These are phyloP conservation scores for Colletotrichum scovillei DNA, from an alignment of 2,329 filamentous ascomycete species.

Conservation along the genomic window DNA sequence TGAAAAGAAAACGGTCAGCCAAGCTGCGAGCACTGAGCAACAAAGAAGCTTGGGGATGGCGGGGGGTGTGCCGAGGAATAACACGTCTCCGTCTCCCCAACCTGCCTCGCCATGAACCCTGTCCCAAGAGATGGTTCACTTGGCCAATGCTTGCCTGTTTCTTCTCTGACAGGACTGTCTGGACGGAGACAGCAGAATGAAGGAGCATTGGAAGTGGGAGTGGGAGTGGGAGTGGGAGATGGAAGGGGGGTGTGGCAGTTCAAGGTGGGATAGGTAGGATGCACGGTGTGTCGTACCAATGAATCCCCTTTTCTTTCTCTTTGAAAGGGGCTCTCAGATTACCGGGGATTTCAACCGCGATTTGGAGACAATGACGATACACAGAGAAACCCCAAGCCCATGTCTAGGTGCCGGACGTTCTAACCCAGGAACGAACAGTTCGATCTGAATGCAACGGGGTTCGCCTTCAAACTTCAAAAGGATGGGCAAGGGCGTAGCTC, in stretches of 20 bases:
- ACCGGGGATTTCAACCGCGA: constrained; percentile 17
- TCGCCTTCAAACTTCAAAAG: not conserved
- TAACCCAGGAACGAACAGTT: constrained; percentile 4
- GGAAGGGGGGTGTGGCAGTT: not conserved
- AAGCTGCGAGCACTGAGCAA: not conserved
- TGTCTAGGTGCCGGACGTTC: constrained; percentile 3
- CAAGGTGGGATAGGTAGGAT: not conserved
- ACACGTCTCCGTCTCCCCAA: not conserved
- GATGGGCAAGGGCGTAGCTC: not conserved
- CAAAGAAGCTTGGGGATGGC: not conserved
- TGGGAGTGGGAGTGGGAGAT: not conserved
- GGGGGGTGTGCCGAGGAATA: not conserved
- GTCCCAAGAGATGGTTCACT: not conserved
- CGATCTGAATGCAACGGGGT: not conserved
- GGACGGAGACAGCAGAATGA: not conserved
- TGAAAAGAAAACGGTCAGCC: constrained; percentile 14
- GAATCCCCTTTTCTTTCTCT: not conserved
- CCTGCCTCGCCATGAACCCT: not conserved
- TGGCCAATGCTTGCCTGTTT: not conserved
- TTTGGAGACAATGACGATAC: constrained; percentile 5
- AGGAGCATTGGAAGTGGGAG: not conserved
- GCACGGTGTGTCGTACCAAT: not conserved
- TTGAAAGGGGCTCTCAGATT: not conserved
- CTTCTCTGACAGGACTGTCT: not conserved
- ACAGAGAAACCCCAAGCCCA: constrained; percentile 4